Percentiles rank a stretch among this genome's conserved stretches.
phyloP scores from a whole-genome alignment of 352 stramenopile genomes.

The Phytophthora cryptogea region DNA sequence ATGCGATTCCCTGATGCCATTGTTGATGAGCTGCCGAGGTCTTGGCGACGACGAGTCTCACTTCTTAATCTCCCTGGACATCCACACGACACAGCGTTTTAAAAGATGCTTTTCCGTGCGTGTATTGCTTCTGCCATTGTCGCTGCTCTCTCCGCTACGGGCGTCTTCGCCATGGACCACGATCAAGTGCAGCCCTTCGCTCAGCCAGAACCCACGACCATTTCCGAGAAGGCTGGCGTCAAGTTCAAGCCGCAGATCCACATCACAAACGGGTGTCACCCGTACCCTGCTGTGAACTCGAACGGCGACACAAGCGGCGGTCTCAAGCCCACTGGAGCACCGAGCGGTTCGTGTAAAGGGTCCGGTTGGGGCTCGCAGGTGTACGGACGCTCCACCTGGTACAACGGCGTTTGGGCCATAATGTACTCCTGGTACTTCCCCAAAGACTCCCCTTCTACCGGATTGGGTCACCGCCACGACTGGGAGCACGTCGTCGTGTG shows the following conservation, averaged over 20 bases:
- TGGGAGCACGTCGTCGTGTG: constrained; percentile 44
- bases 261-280: constrained; percentile 6
- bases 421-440: constrained; percentile 47
- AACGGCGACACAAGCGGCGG: background rate
- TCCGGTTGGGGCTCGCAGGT: constrained; percentile 25
- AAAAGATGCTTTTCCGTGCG: background rate
- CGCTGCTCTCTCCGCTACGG: background rate
- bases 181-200: constrained; percentile 5
- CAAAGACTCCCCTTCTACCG: constrained; percentile 34
- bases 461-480: constrained; percentile 37
- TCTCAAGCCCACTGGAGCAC: background rate
- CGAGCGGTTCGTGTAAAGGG: constrained; percentile 9
- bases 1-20: background rate
- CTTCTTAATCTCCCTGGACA: background rate
- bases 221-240: constrained; percentile 3
- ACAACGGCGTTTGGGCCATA: constrained; percentile 24
- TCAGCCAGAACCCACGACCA: constrained; percentile 1
- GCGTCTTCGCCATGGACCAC: constrained; percentile 2
- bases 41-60: background rate
- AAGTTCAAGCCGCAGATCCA: constrained; percentile 5
- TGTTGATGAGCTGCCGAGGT: background rate
- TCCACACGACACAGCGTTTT: background rate
- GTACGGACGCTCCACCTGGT: constrained; percentile 21
- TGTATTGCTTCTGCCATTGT: background rate
- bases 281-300: constrained; percentile 1